Conservation (phyloP, 305 asterid genomes). For the Coffea humblotiana region DNA sequence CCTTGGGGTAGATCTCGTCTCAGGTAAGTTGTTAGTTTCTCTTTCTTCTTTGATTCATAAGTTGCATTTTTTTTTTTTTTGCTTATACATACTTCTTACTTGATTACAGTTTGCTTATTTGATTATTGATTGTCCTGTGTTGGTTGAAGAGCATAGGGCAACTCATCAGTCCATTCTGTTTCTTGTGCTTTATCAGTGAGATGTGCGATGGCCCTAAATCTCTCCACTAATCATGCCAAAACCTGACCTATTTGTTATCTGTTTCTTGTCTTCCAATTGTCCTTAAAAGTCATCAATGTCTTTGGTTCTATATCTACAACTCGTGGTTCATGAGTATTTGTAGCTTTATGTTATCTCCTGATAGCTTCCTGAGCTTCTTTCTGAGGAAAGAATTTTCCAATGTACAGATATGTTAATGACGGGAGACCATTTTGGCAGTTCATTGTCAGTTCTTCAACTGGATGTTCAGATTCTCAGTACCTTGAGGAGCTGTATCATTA, state of each 20-base stretch:
- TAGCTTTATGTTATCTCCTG: not conserved
- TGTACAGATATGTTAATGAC: conserved; percentile 79
- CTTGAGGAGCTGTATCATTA: conserved; percentile 91
- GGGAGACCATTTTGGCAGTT: conserved; percentile 97
- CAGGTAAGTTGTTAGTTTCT: conserved; percentile 49
- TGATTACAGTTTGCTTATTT: not conserved
- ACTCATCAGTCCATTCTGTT: not conserved
- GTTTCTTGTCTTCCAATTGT: not conserved
- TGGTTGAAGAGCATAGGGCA: not conserved
- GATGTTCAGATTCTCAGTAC: conserved; percentile 88
- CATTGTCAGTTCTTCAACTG: conserved; percentile 93
- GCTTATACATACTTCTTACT: not conserved
- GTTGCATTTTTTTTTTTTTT: not conserved
- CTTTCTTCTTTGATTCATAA: not conserved
- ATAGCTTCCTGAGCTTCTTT: not conserved
- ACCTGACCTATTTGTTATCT: not conserved
- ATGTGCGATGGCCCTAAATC: not conserved
- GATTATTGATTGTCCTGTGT: not conserved
- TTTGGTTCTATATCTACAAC: not conserved
- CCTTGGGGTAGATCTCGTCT: conserved; percentile 96
- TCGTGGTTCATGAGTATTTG: not conserved
- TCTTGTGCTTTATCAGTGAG: not conserved
- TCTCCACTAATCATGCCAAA: not conserved
- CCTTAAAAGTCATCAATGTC: not conserved
- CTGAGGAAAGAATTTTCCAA: conserved; percentile 12